Conservation (phyloP, 2,329 filamentous ascomycete genomes). For the Diaporthe ampelina region DNA sequence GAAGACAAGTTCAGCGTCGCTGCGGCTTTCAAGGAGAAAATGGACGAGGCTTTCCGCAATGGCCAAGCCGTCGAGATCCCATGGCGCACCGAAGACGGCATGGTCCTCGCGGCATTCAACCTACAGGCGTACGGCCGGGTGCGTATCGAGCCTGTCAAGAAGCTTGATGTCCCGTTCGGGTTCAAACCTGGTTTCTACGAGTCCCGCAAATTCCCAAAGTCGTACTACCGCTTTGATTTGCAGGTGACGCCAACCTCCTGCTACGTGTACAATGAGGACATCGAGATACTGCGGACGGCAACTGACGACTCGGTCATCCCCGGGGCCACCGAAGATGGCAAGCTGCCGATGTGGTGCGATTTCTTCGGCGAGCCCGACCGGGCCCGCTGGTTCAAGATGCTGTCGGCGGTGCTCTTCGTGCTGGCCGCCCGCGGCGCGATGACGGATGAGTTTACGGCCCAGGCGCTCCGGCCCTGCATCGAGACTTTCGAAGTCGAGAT, state of each 20-base stretch:
- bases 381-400: constrained; percentile 74
- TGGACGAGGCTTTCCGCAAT: constrained; percentile 69
- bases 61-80: constrained; percentile 61
- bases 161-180: constrained; percentile 76
- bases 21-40: constrained; percentile 68
- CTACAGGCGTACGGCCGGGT: constrained; percentile 73
- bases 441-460: constrained; percentile 65
- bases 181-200: constrained; percentile 81
- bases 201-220: constrained; percentile 76
- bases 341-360: constrained; percentile 80
- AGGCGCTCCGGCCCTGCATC: constrained; percentile 68
- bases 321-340: constrained; percentile 55
- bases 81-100: constrained; percentile 73
- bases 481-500: constrained; percentile 74
- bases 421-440: constrained; percentile 74
- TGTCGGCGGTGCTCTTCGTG: constrained; percentile 73
- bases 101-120: constrained; percentile 76
- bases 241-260: constrained; percentile 68
- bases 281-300: constrained; percentile 42
- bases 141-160: constrained; percentile 64
- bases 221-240: constrained; percentile 75
- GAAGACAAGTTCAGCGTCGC: constrained; percentile 71
- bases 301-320: constrained; percentile 57
- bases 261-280: constrained; percentile 64
- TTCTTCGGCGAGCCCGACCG: constrained; percentile 72